These are phyloP conservation scores for Neonectria sp. DNA, from an alignment of 2,329 filamentous ascomycete species.

Conservation along the genomic window DNA sequence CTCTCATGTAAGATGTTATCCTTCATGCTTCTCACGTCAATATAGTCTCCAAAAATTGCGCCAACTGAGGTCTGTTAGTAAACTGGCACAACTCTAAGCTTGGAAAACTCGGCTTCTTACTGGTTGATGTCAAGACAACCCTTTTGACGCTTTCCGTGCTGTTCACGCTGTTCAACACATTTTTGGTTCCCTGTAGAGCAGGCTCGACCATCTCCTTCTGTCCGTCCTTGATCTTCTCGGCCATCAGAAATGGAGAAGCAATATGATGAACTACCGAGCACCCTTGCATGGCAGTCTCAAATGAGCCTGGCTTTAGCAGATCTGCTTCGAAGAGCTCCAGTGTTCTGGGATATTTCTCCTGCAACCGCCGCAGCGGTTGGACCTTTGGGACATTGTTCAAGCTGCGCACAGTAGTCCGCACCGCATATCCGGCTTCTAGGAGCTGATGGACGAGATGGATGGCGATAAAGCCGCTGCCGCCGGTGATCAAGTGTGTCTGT, in stretches of 20 bases:
- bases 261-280: not conserved
- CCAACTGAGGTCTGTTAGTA: not conserved
- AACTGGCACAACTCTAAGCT: not conserved
- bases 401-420: not conserved
- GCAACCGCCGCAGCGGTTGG: not conserved
- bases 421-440: not conserved
- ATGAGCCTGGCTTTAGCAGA: constrained; percentile 1
- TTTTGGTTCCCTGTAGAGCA: not conserved
- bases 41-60: not conserved
- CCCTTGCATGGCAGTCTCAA: not conserved
- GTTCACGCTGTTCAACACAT: not conserved
- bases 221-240: constrained; percentile 3
- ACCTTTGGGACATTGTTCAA: not conserved
- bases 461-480: constrained; percentile 1
- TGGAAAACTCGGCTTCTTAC: not conserved
- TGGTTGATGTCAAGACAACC: not conserved
- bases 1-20: not conserved
- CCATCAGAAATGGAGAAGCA: constrained; percentile 1
- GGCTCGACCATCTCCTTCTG: constrained; percentile 1
- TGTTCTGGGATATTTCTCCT: not conserved
- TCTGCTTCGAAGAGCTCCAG: constrained; percentile 1
- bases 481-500: constrained; percentile 1
- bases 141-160: not conserved
- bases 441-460: constrained; percentile 1
- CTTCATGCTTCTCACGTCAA: not conserved